Evolutionary conservation across 2,329 filamentous ascomycete genomes (phyloP).

Genomic region (Penicillium sp.): DNA sequence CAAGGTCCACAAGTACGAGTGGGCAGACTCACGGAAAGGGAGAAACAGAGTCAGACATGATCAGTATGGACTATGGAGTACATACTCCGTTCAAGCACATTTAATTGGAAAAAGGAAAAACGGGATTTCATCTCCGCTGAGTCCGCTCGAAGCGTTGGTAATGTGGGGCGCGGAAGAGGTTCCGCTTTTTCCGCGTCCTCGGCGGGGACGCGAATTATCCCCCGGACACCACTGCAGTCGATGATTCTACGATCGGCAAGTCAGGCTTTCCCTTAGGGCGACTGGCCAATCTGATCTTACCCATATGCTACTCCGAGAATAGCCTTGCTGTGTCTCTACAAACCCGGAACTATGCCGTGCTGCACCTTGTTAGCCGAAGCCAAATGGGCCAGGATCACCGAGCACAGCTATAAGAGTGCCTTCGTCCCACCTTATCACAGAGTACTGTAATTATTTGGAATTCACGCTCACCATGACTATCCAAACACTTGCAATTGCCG

Average conservation of each 20-base stretch:
- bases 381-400: background rate
- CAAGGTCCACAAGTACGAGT: no score
- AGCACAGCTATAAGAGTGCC: constrained; percentile 13
- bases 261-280: no score
- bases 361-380: background rate
- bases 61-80: no score
- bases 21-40: no score
- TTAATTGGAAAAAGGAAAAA: no score
- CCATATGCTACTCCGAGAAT: background rate
- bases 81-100: no score
- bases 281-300: background rate
- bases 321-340: background rate
- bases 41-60: no score
- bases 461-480: constrained; percentile 25
- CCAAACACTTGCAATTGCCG: constrained; percentile 33
- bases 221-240: background rate
- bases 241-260: background rate
- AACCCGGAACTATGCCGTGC: constrained; percentile 8
- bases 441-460: background rate
- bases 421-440: background rate
- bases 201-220: background rate
- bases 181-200: background rate
- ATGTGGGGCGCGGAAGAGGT: constrained; percentile 15
- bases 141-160: constrained; percentile 5
- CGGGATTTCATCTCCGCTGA: no score